Base-by-base conservation (phyloP, 2,329 filamentous ascomycete genomes). In the Sclerotinia spermophila region DNA sequence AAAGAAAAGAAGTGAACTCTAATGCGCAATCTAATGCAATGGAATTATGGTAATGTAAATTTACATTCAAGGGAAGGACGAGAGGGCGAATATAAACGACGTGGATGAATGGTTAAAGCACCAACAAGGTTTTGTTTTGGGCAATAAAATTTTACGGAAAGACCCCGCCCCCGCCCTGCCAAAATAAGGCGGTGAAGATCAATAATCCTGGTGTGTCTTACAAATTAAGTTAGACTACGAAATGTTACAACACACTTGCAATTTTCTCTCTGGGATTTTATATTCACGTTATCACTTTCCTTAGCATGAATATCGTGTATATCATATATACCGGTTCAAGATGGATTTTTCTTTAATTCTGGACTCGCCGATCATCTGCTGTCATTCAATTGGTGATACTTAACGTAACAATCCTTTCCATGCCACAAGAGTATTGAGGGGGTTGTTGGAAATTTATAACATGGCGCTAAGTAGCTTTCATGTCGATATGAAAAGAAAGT, bases 81-180 rank as follows among this genome's bases (percentile, higher is more conserved):
- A 51, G 45, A 65, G 44, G 24, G 33, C 24, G 35, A 40, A 40
- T 30, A 21, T 17, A 30, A 53, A 53, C 6, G 19, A 53, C 6
- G 19, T 15, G 24, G 19, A 38, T 45, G n/a, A 45, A 65, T 53
- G 33, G 33, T 40, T 65, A 13, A 51, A 27, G 48, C 10, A 24
- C 40, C 35, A 19, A 48, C 35, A 51, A 58, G 55, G 51, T 33
- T 35, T 58, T 58, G 33, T 35, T 58, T 19, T 55, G 27, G 27
- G 30, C 30, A 55, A 60, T 44, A 60, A 60, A 60, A 21, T 42
- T 60, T 60, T 19, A 60, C 35, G 55, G 24, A 30, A 40, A 53
- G 30, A 40, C 62, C 62, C 62, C 62, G 45, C 62, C 62, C 62
- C 62, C 62, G 45, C 62, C 45, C 40, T 65, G n/a, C 33, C 45